Base-by-base conservation (phyloP, 2,329 filamentous ascomycete species). In the Cladophialophora immunda region DNA sequence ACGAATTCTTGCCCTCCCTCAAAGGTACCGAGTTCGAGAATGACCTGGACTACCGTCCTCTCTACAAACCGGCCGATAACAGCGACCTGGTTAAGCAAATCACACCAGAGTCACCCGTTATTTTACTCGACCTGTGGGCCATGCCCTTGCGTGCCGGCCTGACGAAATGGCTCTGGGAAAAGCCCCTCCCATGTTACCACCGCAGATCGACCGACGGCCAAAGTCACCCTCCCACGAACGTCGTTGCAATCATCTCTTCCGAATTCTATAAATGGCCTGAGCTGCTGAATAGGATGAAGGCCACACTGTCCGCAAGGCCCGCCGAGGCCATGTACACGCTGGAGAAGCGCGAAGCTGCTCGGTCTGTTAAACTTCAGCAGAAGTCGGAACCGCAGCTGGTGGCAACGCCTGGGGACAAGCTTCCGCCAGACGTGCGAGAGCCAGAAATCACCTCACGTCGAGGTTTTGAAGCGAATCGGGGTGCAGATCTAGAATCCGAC, bases 101-200 rank as follows among this genome's bases (percentile, higher is more conserved):
- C 69, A 93, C 89, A 0, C 84, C 89, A 1, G 80, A 82, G 50
- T 91, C 87, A 8, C 85, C 90, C 0, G 81, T 89, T 0, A 84
- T 92, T 65, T 82, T 96, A 0, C 85, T 96, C 9, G 93, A 97
- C 73, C 88, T 93, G 79, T 96, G 92, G 92, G 89, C 89, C 68
- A 85, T 94, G 70, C 91, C 92, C 0, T 81, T 94, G 30, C 81
- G 89, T 47, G 87, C 87, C 1, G 85, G 86, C 4, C 80, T 84
- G 45, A 90, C 89, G 1, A 79, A 83, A 9, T 86, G 88, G 70
- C 85, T 96, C 0, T 89, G 87, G 79, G 82, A 88, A n/a, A 84
- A 90, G n/a, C 90, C 92, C 0, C 80, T 96, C 29, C 93, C 92
- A 0, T 85, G 83, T 19, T 93, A 93, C 74, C 68, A 76, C 3